phyloP scores from a whole-genome alignment of 1,284 basidiomycete genomes.

The Boletus sp. region DNA sequence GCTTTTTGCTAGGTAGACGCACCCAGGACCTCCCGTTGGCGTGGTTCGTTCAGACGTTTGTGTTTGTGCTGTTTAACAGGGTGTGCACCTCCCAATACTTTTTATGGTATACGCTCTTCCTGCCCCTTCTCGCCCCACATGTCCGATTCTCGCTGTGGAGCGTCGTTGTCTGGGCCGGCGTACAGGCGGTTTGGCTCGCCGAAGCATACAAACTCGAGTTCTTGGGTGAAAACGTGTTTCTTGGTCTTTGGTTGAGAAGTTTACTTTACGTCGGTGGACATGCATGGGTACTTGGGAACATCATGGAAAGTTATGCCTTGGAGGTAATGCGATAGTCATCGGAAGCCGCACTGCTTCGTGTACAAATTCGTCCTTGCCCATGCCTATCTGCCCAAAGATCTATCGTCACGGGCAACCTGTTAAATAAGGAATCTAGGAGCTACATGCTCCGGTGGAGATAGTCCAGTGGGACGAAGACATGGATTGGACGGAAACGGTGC shows the following conservation, averaged over 20 bases:
- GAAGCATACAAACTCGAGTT: constrained; percentile 91
- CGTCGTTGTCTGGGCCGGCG: constrained; percentile 66
- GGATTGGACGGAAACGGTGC: constrained; percentile 10
- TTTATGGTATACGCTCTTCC: constrained; percentile 91
- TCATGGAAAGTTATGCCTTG: constrained; percentile 52
- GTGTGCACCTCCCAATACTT: constrained; percentile 99
- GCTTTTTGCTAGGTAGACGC: constrained; percentile 57
- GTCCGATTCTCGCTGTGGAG: constrained; percentile 51
- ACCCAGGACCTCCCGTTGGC: constrained; percentile 65
- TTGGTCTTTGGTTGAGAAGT: constrained; percentile 75
- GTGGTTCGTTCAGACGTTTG: constrained; percentile 88
- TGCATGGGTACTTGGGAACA: constrained; percentile 65
- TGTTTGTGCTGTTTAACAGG: constrained; percentile 95
- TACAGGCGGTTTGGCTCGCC: constrained; percentile 81
- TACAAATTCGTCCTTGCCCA: neutral
- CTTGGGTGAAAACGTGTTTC: constrained; percentile 68
- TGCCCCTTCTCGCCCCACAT: constrained; percentile 78
- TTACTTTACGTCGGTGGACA: constrained; percentile 72
- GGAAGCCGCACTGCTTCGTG: neutral
- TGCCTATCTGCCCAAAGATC: neutral
- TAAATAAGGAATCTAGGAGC: constrained; percentile 24
- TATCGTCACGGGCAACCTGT: constrained; percentile 1
- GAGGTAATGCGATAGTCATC: neutral
- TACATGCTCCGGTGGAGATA: constrained; percentile 13
- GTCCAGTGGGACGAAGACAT: constrained; percentile 18